Conservation (phyloP, 1,284 basidiomycete species). For the Bjerkandera adusta region DNA sequence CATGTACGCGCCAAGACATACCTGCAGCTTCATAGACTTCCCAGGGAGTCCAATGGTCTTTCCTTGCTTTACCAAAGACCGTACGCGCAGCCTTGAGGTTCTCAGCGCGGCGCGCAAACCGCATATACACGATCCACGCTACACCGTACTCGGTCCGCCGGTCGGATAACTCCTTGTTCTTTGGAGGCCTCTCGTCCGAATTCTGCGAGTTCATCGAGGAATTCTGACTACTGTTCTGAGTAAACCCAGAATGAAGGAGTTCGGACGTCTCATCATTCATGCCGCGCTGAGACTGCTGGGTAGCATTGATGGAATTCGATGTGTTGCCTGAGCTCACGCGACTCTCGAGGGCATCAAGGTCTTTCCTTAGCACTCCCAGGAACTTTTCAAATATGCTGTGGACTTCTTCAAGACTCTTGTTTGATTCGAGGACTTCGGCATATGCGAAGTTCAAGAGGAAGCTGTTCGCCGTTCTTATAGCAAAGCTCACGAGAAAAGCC, state of each 20-base stretch:
- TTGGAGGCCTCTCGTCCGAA: constrained; percentile 45
- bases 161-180: constrained; percentile 55
- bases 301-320: constrained; percentile 2
- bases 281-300: constrained; percentile 4
- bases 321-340: constrained; percentile 29
- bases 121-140: constrained; percentile 88
- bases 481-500: constrained; percentile 1
- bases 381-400: constrained; percentile 73
- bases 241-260: constrained; percentile 7
- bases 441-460: constrained; percentile 89
- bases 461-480: no score
- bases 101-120: constrained; percentile 86
- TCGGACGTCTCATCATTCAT: no score
- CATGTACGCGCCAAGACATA: constrained; percentile 41
- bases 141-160: constrained; percentile 65
- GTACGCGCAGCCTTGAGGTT: constrained; percentile 77
- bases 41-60: constrained; percentile 86
- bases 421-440: constrained; percentile 79
- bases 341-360: constrained; percentile 68
- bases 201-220: constrained; percentile 41
- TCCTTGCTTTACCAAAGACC: constrained; percentile 84
- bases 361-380: constrained; percentile 63
- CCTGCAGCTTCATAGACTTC: constrained; percentile 92
- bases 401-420: constrained; percentile 63
- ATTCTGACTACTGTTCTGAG: no score